Evolutionary conservation across 2,329 filamentous ascomycete species (phyloP).

Genomic region (Beauveria medogensis): DNA sequence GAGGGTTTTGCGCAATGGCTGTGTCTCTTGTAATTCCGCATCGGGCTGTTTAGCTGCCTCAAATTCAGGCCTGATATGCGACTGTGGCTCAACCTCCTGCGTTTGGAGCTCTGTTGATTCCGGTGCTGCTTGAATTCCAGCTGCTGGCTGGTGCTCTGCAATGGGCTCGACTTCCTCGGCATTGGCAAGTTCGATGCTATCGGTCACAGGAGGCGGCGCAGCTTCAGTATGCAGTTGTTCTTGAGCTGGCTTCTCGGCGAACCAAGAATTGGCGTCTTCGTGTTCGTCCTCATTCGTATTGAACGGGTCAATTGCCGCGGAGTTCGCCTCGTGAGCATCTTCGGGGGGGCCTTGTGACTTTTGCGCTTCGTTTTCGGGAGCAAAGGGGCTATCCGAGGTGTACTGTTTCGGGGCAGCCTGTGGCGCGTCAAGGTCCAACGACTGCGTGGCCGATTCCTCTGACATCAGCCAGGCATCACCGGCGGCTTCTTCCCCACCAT

Average conservation of each 20-base stretch:
- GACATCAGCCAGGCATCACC: constrained; percentile 17
- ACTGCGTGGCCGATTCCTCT: background rate
- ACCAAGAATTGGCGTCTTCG: background rate
- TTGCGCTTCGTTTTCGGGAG: background rate
- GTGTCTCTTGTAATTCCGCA: background rate
- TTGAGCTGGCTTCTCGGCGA: background rate
- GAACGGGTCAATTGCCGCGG: background rate
- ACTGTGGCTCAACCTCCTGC: background rate
- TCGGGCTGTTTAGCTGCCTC: background rate
- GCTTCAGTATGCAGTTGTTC: background rate
- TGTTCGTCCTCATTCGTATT: background rate
- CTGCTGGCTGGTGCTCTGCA: background rate
- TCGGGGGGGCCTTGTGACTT: background rate
- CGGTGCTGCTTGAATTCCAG: background rate
- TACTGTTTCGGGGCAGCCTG: background rate
- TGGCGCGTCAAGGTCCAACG: background rate
- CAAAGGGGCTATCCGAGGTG: background rate
- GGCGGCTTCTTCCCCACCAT: constrained; percentile 17
- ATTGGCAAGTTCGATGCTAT: background rate
- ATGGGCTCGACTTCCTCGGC: background rate
- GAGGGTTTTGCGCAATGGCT: background rate
- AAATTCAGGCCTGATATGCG: background rate
- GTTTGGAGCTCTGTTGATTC: background rate
- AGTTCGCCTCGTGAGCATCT: background rate
- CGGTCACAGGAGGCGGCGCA: background rate